phyloP scores from a whole-genome alignment of 2,329 filamentous ascomycete species.

The Nigrospora oryzae region DNA sequence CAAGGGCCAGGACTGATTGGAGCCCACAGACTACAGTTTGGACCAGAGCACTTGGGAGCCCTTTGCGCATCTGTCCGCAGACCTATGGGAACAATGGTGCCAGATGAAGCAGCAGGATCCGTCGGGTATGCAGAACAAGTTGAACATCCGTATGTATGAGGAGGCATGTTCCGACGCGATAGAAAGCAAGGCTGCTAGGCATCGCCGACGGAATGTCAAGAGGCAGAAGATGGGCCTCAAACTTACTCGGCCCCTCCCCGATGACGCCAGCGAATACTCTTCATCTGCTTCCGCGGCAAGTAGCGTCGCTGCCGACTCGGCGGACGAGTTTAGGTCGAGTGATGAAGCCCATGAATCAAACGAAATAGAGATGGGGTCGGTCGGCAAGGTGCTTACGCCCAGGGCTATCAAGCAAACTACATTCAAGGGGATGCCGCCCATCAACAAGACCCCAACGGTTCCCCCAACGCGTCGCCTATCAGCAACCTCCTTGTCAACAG shows the following conservation, averaged over 20 bases:
- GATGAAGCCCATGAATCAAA: slow-evolving; percentile 18
- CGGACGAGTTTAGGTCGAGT: slow-evolving; percentile 7
- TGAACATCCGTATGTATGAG: slow-evolving; percentile 29
- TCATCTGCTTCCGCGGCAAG: slow-evolving; percentile 3
- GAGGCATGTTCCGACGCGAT: slow-evolving; percentile 19
- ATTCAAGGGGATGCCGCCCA: slow-evolving; percentile 7
- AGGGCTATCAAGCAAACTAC: slow-evolving; percentile 12
- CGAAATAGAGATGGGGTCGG: slow-evolving; percentile 4
- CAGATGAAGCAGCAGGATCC: slow-evolving; percentile 26
- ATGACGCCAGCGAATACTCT: slow-evolving; percentile 1
- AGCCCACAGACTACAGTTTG: slow-evolving; percentile 35
- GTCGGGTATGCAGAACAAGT: slow-evolving; percentile 20
- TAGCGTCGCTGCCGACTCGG: slow-evolving; percentile 3
- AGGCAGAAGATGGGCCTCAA: slow-evolving; percentile 28
- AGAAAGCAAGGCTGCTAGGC: slow-evolving; percentile 24
- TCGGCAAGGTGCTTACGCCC: neutral
- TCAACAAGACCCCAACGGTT: neutral
- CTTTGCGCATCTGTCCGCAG: slow-evolving; percentile 27
- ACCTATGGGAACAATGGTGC: slow-evolving; percentile 33
- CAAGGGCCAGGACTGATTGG: neutral
- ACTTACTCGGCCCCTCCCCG: slow-evolving; percentile 11
- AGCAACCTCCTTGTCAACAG: too few relatives aligned
- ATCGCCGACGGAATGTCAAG: slow-evolving; percentile 33
- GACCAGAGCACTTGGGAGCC: slow-evolving; percentile 52
- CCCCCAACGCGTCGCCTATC: neutral